Evolutionary conservation across 768 basidiomycete genomes (phyloP).

Genomic region (Termitomyces eurrhizus): DNA sequence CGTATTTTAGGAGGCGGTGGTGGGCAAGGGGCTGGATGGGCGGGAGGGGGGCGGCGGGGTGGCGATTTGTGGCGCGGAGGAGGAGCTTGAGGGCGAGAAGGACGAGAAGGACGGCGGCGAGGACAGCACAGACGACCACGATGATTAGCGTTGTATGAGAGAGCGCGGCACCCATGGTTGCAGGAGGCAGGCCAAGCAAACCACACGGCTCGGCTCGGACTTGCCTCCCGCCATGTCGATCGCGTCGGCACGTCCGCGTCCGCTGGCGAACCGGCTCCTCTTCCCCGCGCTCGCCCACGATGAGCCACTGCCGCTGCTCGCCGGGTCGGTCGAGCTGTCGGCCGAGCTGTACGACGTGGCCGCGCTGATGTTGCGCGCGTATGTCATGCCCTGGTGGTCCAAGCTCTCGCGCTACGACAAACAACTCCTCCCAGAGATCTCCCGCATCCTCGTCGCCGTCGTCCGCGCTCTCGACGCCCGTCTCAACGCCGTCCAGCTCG

Average conservation of each 20-base stretch:
- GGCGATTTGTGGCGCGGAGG: conserved; percentile 29
- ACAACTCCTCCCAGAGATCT: conserved; percentile 72
- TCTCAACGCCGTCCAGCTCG: conserved; percentile 48
- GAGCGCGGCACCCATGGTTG: conserved; percentile 20
- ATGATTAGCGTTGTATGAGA: conserved; percentile 45
- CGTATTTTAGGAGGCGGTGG: conserved; percentile 44
- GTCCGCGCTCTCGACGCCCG: conserved; percentile 60
- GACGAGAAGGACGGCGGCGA: conserved; percentile 37
- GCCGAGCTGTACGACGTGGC: conserved; percentile 75
- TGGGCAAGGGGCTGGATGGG: conserved; percentile 65
- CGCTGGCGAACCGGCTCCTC: conserved; percentile 54
- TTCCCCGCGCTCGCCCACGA: conserved; percentile 50
- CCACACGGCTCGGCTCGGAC: conserved; percentile 5
- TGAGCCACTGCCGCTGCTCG: conserved; percentile 40
- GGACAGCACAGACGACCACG: conserved; percentile 39
- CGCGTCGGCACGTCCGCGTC: conserved; percentile 25
- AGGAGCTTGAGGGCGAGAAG: conserved; percentile 34
- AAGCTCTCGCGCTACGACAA: conserved; percentile 81
- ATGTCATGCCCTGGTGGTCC: conserved; percentile 83
- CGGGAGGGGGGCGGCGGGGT: conserved; percentile 44
- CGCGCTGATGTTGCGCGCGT: conserved; percentile 75
- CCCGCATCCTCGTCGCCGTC: conserved; percentile 53
- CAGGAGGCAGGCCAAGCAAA: background rate
- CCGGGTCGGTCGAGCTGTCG: conserved; percentile 51
- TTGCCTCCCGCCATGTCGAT: conserved; percentile 16